Evolutionary conservation across 176 grass and related monocot genomes (phyloP), one percentile per base, ranked within the genome.

Genomic region (Chrysopogon serrulatus): DNA sequence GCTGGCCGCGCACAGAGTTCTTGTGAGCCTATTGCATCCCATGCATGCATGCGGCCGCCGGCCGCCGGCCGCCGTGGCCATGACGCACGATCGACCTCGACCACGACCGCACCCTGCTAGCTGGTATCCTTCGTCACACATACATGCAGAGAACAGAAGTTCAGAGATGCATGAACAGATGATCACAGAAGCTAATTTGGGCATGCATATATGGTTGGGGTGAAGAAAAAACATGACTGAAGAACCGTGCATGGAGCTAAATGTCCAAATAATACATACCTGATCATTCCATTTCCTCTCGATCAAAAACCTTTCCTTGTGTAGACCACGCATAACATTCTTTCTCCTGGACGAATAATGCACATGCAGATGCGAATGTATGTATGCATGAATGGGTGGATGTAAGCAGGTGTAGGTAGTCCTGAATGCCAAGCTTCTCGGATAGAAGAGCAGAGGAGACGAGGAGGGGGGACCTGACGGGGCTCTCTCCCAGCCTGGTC

Each of bases 401-500:
- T 69, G 40, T 35, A 68, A 16, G 82, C 32, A 48, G 30, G 34
- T 49, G 49, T 53, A n/a, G n/a, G 49, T 23, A 23, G 6, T 19
- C 49, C 49, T 53, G 49, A 54, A 54, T 57, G 56, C 23, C n/a
- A n/a, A 59, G 56, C 54, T n/a, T n/a, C n/a, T 62, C 14, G 27
- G 28, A 16, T 63, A 69, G 80, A 83, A 82, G 88, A 69, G 45
- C 76, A 74, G 81, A 84, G 74, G 82, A 76, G 88, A 86, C 65
- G 73, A 79, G 68, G 31, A 73, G 68, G 73, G 4, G 24, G 24
- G 56, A n/a, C 47, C 17, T 49, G 47, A 5, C 5, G 83, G 27
- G 67, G 34, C 59, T 66, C 63, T 66, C 63, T 53, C 77, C 76
- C 59, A 15, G 59, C 51, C 79, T 77, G 79, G 79, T 73, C 79